Evolutionary conservation across 176 grass and related monocot genomes (phyloP), one percentile per base, ranked within the genome.

Genomic region (Oropetium thomaeum): DNA sequence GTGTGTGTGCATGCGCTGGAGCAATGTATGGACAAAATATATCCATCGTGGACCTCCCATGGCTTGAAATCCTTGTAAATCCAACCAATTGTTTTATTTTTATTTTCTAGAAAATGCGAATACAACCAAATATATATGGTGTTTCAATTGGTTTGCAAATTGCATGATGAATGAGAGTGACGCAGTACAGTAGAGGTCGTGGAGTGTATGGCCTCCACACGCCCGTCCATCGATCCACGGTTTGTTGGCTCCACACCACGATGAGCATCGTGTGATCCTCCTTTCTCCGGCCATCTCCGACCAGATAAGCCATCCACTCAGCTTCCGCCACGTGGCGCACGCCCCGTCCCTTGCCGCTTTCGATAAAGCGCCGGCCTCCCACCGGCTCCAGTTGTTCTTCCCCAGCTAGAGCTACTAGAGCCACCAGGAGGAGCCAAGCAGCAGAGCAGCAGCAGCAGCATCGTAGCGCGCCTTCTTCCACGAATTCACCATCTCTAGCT

Each of bases 261-360:
- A 90, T 87, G 79, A 63, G 54, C 73, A 82, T 27, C 81, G 55
- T 90, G 91, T 82, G 91, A 71, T 82, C 73, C 54, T 90, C 57
- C 39, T 79, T 35, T 29, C 70, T 64, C 29, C 69, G 19, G 10
- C 73, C 44, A 74, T 77, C 76, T 65, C n/a, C 33, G 13, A 17
- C 17, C 38, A 68, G 84, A 91, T 91, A 91, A 85, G 51, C 15
- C 42, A 11, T 1, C 73, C 72, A 66, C 42, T 79, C 29, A 4
- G 4, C 3, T 19, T 0, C 47, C 43, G 38, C 86, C 90, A 93
- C 90, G 80, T 89, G 75, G 63, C 80, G 20, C 33, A 71, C 41
- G 20, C 43, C 58, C 39, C 11, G 14, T 37, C 54, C 68, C 67
- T 31, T 75, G 38, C 6, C 19, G 10, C 28, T 5, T 0, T 5